phyloP scores from a whole-genome alignment of 257 asterid species.

The Cinchona pubescens region DNA sequence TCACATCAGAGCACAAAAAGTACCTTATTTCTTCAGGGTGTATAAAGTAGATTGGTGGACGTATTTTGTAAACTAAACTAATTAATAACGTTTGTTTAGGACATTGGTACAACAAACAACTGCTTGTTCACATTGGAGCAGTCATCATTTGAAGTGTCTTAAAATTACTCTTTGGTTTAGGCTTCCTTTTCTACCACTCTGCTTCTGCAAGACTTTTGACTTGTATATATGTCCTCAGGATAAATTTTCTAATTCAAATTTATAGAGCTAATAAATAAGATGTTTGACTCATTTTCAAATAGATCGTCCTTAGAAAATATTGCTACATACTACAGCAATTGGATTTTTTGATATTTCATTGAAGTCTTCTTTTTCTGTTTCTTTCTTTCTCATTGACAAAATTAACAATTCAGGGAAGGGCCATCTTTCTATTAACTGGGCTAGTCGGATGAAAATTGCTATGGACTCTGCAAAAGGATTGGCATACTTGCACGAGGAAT shows the following conservation, averaged over 20 bases:
- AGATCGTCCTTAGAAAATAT: neutral
- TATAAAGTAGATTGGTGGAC: neutral
- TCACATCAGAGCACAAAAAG: neutral
- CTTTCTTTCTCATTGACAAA: slow-evolving; percentile 20
- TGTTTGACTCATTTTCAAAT: neutral
- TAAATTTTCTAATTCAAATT: neutral
- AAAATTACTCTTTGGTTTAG: neutral
- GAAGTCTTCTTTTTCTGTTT: neutral
- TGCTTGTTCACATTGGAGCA: neutral
- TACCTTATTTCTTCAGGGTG: neutral
- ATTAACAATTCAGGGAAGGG: slow-evolving; percentile 52
- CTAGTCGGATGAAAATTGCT: slow-evolving; percentile 70
- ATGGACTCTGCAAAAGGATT: slow-evolving; percentile 82
- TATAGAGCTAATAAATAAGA: neutral
- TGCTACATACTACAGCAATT: neutral
- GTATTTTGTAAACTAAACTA: neutral
- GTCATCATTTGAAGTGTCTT: neutral
- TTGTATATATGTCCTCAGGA: neutral
- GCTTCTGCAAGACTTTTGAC: slow-evolving; percentile 10
- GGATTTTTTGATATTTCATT: neutral
- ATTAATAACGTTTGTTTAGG: neutral
- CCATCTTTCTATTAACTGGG: slow-evolving; percentile 62
- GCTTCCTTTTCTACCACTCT: neutral
- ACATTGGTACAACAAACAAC: neutral
- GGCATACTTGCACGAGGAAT: slow-evolving; percentile 77